Base-by-base conservation (phyloP, 352 stramenopile genomes). In the Globisporangium spiculum region DNA sequence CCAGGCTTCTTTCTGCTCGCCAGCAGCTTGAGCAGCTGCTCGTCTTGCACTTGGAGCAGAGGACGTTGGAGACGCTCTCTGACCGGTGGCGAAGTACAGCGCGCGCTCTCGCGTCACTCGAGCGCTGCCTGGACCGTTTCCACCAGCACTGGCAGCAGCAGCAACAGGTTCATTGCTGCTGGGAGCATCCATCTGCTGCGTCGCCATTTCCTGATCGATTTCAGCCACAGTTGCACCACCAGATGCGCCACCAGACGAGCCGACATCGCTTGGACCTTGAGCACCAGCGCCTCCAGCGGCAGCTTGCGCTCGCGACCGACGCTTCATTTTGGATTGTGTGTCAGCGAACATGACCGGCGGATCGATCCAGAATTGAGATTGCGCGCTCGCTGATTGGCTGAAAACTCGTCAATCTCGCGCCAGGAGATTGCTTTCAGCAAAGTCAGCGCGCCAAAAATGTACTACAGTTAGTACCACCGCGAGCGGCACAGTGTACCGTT, bases 21-120 rank as follows among this genome's bases (percentile, higher is more conserved):
- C 71, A 6, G 38, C 38, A 48, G 20, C 36, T 24, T 24, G 30
- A n/a, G 57, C 16, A 8, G 24, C 26, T 8, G 30, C 46, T 22
- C 41, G 60, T 10, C 27, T 62, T 1, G 27, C 55, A 38, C 24
- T 56, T 46, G n/a, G n/a, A 22, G 50, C 34, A 54, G 32, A 44
- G n/a, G 62, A 8, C 5, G 60, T 38, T 12, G 65, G 20, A 44
- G 54, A 56, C 6, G 65, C 56, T 7, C 66, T 53, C 12, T 70
- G 59, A 0, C 73, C 74, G 20, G 77, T 87, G 36, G 79, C 79
- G 44, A 88, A 88, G 68, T 75, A 88, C 24, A 81, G 65, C 44
- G 79, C 79, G 14, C 79, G 75, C 32, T 87, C 75, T 38, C 77
- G 69, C 12, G 77, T 71, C 38, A 88, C 74, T 12, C n/a, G 65